Percentiles rank a stretch among this genome's conserved stretches.
Conservation (phyloP, 371 early-diverging fungal species). For the Amoeboradix gromovi region DNA sequence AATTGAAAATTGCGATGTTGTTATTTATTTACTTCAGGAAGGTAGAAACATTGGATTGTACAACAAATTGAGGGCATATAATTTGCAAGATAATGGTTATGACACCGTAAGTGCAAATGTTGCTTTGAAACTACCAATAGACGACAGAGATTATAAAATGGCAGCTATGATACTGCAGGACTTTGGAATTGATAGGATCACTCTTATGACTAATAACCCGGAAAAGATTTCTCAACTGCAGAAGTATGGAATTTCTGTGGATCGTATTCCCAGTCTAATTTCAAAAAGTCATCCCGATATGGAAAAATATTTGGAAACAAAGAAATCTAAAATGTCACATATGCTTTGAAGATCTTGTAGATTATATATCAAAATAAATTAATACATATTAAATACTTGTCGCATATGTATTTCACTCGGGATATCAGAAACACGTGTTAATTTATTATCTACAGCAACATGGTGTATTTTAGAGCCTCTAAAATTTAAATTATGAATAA, state of each 20-base stretch:
- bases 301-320: not conserved
- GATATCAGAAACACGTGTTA: too few relatives aligned
- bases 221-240: constrained; percentile 57
- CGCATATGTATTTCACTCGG: too few relatives aligned
- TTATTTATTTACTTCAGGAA: constrained; percentile 79
- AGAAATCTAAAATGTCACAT: not conserved
- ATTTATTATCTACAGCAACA: too few relatives aligned
- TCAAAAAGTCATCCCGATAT: not conserved
- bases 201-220: constrained; percentile 76
- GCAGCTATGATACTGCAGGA: constrained; percentile 65
- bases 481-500: too few relatives aligned
- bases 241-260: constrained; percentile 16
- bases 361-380: too few relatives aligned
- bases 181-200: constrained; percentile 28
- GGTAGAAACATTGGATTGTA: constrained; percentile 75
- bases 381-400: too few relatives aligned
- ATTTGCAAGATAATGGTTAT: constrained; percentile 73
- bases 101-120: constrained; percentile 80
- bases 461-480: too few relatives aligned
- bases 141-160: constrained; percentile 65
- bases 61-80: constrained; percentile 82
- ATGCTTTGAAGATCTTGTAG: too few relatives aligned
- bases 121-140: constrained; percentile 55
- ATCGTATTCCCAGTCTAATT: not conserved
- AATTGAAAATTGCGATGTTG: constrained; percentile 56